Conservation (phyloP, 768 basidiomycete genomes). For the Pisolithus albus region DNA sequence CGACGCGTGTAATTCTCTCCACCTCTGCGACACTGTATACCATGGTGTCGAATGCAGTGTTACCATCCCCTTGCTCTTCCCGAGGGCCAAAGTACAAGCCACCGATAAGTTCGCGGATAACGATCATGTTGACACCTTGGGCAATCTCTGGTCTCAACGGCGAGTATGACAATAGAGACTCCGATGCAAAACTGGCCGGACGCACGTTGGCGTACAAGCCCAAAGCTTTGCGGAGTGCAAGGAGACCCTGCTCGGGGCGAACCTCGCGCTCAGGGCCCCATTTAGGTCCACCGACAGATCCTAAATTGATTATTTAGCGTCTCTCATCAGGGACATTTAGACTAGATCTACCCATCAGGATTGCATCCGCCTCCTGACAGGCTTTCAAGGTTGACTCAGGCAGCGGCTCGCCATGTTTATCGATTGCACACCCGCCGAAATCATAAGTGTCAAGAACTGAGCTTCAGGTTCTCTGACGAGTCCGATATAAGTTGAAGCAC, state of each 20-base stretch:
- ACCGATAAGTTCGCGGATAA: constrained; percentile 93
- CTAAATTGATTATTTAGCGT: constrained; percentile 36
- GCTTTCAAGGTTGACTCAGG: constrained; percentile 81
- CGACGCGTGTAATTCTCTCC: constrained; percentile 90
- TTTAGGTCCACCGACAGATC: constrained; percentile 97
- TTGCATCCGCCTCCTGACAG: constrained; percentile 90
- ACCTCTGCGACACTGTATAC: constrained; percentile 89
- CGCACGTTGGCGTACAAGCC: constrained; percentile 98
- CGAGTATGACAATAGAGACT: constrained; percentile 78
- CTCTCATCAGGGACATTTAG: neutral
- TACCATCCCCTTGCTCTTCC: constrained; percentile 71
- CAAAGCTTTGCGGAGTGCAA: constrained; percentile 82
- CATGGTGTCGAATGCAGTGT: constrained; percentile 88
- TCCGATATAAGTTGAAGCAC: constrained; percentile 71
- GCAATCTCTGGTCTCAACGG: constrained; percentile 86
- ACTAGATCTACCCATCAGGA: constrained; percentile 73
- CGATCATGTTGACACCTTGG: constrained; percentile 82
- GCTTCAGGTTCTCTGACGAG: constrained; percentile 54
- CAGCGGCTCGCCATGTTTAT: constrained; percentile 76
- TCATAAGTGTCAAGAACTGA: constrained; percentile 68
- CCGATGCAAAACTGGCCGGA: constrained; percentile 90
- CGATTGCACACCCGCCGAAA: constrained; percentile 94
- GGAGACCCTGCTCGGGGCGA: constrained; percentile 88
- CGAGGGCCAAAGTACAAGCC: constrained; percentile 94
- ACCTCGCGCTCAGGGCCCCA: constrained; percentile 90